Evolutionary conservation across 352 stramenopile genomes (phyloP), one percentile per base, ranked within the genome.

Genomic region (Globisporangium sylvaticum): DNA sequence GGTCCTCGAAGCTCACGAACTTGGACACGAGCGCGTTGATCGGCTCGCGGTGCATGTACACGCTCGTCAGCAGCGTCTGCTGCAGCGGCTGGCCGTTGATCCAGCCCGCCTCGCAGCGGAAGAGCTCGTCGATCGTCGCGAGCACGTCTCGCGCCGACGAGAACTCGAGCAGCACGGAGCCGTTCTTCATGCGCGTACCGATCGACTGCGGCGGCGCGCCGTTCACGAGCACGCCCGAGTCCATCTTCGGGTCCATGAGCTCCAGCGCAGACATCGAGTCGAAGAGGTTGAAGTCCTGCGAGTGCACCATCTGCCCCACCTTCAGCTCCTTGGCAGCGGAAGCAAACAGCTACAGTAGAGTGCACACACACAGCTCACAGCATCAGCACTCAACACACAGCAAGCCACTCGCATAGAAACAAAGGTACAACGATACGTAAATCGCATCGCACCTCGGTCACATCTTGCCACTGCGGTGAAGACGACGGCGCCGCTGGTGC

Each of bases 221-320:
- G 68, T 89, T 83, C 15, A 84, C 72, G n/a, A 90, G 71, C 70
- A 94, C 88, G 32, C 94, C 96, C 44, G 87, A 94, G 79, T 98
- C 95, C 94, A 98, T 98, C 67, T 97, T 97, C 7, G 79, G 78
- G 69, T 98, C 92, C 82, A 97, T 96, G 2, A 98, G 74, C 80
- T 98, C 94, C 20, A 98, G 75, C 57, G 95, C 95, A 34, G 92
- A 94, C 92, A 98, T 98, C 64, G 92, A 96, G 66, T 98, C 92
- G 69, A 95, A 96, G 62, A 98, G 81, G 62, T 88, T 95, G 61
- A 98, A 97, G 62, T 87, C 71, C 7, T 86, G 68, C 50, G 89
- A 77, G 53, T 95, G 87, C 34, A 94, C 75, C 63, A 95, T 69
- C 57, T 95, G 85, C 2, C 87, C 85, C 20, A 94, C 76, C 59